Conservation (phyloP, 2,329 filamentous ascomycete species). For the Blumeriella jaapii region DNA sequence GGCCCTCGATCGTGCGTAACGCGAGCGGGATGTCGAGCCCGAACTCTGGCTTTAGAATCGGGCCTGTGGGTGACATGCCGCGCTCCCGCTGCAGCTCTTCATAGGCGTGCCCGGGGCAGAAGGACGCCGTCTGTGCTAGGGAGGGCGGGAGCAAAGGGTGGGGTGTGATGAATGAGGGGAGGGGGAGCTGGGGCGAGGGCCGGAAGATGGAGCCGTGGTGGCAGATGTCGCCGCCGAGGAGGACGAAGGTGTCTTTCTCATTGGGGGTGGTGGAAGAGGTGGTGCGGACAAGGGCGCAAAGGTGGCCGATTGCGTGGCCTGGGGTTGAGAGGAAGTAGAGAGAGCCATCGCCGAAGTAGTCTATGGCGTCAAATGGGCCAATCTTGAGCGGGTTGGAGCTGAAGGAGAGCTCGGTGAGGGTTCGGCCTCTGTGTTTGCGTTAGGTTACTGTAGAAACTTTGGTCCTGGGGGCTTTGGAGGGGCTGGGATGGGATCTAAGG, state of each 20-base stretch:
- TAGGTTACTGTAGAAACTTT: no score
- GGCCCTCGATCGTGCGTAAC: constrained; percentile 31
- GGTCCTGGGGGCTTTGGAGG: no score
- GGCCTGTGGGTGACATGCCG: constrained; percentile 24
- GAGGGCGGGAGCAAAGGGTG: constrained; percentile 30
- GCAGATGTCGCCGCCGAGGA: constrained; percentile 38
- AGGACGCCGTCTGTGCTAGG: constrained; percentile 12
- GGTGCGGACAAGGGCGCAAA: constrained; percentile 32
- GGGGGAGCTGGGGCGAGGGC: constrained; percentile 31
- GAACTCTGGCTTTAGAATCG: constrained; percentile 8
- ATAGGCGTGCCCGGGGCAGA: constrained; percentile 33
- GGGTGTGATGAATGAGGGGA: constrained; percentile 30
- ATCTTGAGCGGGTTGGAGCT: constrained; percentile 30
- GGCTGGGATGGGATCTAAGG: no score
- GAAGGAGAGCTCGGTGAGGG: constrained; percentile 28
- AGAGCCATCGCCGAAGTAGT: constrained; percentile 44
- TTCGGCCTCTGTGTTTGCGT: constrained; percentile 31
- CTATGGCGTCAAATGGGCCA: constrained; percentile 35
- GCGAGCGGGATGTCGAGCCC: constrained; percentile 21
- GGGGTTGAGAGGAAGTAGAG: constrained; percentile 42
- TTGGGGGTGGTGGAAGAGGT: constrained; percentile 21
- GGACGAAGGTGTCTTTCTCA: constrained; percentile 37
- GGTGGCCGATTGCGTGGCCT: constrained; percentile 37
- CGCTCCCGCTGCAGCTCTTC: constrained; percentile 29
- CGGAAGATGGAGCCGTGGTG: constrained; percentile 36